Evolutionary conservation across 805 yeast species (phyloP).

Genomic region (Helenozyma baotianmanensis): DNA sequence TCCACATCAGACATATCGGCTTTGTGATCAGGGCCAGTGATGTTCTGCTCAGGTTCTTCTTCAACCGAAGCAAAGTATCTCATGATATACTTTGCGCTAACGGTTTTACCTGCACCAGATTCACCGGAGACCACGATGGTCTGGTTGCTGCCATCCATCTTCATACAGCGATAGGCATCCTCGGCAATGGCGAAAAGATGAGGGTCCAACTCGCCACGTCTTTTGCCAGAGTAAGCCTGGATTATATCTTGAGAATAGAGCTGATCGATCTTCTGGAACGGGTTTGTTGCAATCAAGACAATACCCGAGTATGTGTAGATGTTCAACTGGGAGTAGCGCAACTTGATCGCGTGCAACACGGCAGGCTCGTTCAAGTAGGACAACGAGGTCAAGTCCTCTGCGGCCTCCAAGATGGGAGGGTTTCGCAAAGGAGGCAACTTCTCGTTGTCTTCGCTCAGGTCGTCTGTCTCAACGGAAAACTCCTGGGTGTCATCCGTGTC

Average conservation of each 20-base stretch:
- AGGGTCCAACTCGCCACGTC: constrained; percentile 94
- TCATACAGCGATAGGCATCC: constrained; percentile 95
- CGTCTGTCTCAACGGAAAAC: constrained; percentile 45
- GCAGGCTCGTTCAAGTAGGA: constrained; percentile 96
- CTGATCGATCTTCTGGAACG: constrained; percentile 89
- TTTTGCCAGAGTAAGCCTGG: constrained; percentile 89
- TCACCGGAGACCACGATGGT: constrained; percentile 97
- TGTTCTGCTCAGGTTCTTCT: constrained; percentile 33
- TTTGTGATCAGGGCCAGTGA: constrained; percentile 33
- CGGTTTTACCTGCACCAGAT: constrained; percentile 98
- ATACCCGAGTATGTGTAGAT: constrained; percentile 96
- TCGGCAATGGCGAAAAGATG: constrained; percentile 97
- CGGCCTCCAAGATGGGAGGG: constrained; percentile 87
- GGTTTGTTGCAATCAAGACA: constrained; percentile 93
- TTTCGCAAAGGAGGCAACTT: constrained; percentile 79
- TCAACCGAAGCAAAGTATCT: constrained; percentile 96
- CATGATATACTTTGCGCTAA: constrained; percentile 95
- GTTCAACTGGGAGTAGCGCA: constrained; percentile 82
- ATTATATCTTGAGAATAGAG: constrained; percentile 88
- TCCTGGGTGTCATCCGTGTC: constrained; percentile 44
- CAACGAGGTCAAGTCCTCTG: constrained; percentile 88
- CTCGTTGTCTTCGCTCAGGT: constrained; percentile 48
- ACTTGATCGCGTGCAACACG: constrained; percentile 86
- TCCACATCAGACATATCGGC: constrained; percentile 85
- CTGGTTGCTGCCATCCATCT: constrained; percentile 77